Conservation (phyloP, 768 basidiomycete species). For the Trichaptum fuscoviolaceum region DNA sequence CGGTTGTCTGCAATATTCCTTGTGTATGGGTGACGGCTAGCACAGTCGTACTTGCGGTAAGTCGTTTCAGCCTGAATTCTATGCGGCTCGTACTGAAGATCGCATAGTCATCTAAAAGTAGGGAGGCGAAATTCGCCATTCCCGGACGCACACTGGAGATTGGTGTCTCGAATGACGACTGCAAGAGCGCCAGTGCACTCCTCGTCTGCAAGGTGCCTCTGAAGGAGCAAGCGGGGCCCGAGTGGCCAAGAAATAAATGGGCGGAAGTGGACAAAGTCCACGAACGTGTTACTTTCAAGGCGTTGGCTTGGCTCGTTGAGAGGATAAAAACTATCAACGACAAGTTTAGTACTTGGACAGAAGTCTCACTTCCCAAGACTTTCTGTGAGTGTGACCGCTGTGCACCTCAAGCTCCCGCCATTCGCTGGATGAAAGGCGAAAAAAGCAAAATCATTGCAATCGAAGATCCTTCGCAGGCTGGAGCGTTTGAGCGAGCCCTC, state of each 20-base stretch:
- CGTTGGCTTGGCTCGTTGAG: conserved; percentile 84
- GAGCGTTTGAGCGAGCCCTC: conserved; percentile 81
- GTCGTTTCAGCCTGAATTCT: conserved; percentile 13
- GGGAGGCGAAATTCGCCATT: conserved; percentile 59
- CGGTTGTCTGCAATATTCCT: conserved; percentile 54
- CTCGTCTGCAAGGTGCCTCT: conserved; percentile 75
- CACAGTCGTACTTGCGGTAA: conserved; percentile 50
- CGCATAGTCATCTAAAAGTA: conserved; percentile 44
- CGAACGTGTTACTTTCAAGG: conserved; percentile 75
- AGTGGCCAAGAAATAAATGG: conserved; percentile 78
- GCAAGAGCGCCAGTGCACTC: conserved; percentile 70
- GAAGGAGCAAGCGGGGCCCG: conserved; percentile 58
- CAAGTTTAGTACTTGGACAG: conserved; percentile 63
- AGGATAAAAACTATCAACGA: conserved; percentile 73
- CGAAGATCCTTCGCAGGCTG: conserved; percentile 84
- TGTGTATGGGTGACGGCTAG: conserved; percentile 56
- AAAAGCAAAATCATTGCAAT: conserved; percentile 60
- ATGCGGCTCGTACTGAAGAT: neutral
- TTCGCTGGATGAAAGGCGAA: conserved; percentile 65
- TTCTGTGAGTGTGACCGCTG: conserved; percentile 68
- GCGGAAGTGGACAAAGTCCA: conserved; percentile 81
- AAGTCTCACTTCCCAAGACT: conserved; percentile 38
- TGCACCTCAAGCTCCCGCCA: conserved; percentile 69
- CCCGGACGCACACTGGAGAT: conserved; percentile 52
- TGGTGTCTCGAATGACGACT: conserved; percentile 52